Conservation (phyloP, 192 early-diverging fungal species). For the Polychytrium aggregatum region DNA sequence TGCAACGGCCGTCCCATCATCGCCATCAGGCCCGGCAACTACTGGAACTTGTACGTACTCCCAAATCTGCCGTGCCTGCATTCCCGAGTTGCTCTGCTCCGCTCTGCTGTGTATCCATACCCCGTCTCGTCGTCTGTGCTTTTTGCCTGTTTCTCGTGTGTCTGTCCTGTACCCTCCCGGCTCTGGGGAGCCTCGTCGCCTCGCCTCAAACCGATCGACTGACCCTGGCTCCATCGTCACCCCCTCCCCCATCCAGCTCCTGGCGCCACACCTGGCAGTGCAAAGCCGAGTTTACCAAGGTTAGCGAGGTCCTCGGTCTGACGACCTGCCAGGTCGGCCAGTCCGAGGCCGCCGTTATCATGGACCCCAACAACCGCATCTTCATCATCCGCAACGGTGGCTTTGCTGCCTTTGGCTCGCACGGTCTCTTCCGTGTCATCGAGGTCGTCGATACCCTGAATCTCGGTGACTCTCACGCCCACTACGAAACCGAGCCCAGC, state of each 20-base stretch:
- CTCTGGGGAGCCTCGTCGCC: no score
- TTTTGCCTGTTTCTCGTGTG: no score
- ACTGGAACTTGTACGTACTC: constrained; percentile 34
- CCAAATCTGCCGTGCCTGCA: no score
- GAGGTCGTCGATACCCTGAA: constrained; percentile 36
- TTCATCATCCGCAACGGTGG: constrained; percentile 36
- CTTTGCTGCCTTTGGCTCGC: constrained; percentile 29
- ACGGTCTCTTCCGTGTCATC: constrained; percentile 25
- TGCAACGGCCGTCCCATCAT: constrained; percentile 26
- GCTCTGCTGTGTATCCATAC: no score
- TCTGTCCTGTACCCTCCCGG: no score
- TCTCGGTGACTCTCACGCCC: constrained; percentile 23
- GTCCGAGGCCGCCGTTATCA: constrained; percentile 26
- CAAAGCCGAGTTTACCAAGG: constrained; percentile 16
- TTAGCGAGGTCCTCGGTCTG: constrained; percentile 24
- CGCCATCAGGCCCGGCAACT: constrained; percentile 22
- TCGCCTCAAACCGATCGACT: neutral
- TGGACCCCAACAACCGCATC: constrained; percentile 30
- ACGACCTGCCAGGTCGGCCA: constrained; percentile 34
- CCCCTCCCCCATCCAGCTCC: neutral
- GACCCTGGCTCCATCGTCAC: neutral
- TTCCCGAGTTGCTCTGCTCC: no score
- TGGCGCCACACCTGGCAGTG: constrained; percentile 16
- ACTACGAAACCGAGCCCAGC: constrained; percentile 14
- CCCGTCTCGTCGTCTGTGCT: no score